A percentile compares a stretch with the other conserved stretches of the same genome.
These are phyloP conservation scores for Bidens hawaiensis DNA, from an alignment of 140 eudicot species.

Conservation along the genomic window DNA sequence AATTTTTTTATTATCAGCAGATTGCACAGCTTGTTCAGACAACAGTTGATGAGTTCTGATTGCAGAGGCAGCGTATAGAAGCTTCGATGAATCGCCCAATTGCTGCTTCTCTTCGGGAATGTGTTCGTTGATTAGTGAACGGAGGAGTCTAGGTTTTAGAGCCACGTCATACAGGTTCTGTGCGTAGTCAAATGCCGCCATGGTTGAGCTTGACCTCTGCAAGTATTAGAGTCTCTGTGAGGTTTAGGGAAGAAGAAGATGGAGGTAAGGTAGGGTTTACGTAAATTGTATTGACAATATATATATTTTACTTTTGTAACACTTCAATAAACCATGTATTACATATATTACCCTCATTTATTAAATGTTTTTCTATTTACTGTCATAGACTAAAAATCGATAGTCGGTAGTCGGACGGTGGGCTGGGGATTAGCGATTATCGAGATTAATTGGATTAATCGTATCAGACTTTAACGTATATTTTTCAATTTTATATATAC, in stretches of 20 bases:
- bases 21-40: conserved; percentile 39
- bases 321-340: conserved; percentile 1
- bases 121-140: conserved; percentile 54
- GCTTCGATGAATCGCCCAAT: conserved; percentile 42
- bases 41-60: conserved; percentile 52
- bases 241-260: conserved; percentile 19
- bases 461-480: no score
- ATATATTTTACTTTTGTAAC: neutral
- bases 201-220: conserved; percentile 18
- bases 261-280: conserved; percentile 38
- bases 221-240: neutral
- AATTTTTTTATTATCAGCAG: conserved; percentile 33
- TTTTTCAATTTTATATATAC: no score
- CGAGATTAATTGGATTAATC: no score
- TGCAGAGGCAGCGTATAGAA: conserved; percentile 46
- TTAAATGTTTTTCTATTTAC: no score
- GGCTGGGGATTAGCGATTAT: no score
- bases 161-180: conserved; percentile 45
- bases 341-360: conserved; percentile 1
- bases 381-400: no score
- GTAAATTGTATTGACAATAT: neutral
- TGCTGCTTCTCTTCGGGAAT: conserved; percentile 72
- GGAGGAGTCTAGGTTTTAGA: conserved; percentile 68
- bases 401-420: no score
- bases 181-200: conserved; percentile 56